Evolutionary conservation across 805 yeast species (phyloP), one percentile per base, ranked within the genome.

Genomic region (Spencermartinsiella europaea): DNA sequence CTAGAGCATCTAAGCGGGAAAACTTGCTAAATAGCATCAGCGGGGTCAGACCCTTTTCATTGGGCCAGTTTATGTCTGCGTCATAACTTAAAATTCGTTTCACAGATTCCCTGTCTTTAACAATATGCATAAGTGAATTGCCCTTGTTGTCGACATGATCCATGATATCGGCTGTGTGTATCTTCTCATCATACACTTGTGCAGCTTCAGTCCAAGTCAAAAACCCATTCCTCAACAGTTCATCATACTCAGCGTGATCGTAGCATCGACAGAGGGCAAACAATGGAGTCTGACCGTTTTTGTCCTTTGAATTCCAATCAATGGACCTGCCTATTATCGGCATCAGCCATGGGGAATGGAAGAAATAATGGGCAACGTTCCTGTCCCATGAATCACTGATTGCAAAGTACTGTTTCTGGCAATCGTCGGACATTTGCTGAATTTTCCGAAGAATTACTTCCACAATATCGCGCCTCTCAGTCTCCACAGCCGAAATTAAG

Each of bases 231-330:
- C 35, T 45, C 8, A 53, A 34, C 37, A 53, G 44, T 2, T 58
- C 58, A 1, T 69, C 60, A 61, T 89, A 90, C 28, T 79, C 64
- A 0, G 76, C 67, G 53, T 85, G 89, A 61, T 89, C 96, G 63
- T 90, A 90, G 52, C 89, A 79, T 45, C 96, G 67, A 52, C 87
- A 80, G 2, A 86, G 65, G 1, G 87, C 75, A 63, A 84, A 79
- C 7, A 91, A 66, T 0, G 97, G 95, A 0, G 97, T 86, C 55
- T 85, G 86, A 0, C 81, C 78, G 49, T 75, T 78, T 10, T 57
- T 51, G 59, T 90, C 97, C 43, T 74, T 74, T 12, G 65, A 60
- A 4, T 69, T 71, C 97, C 97, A 91, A 56, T 85, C 72, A 3
- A 89, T 67, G 38, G 69, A 73, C 1, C 60, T 60, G 0, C 95